Conservation (phyloP, 2,329 filamentous ascomycete genomes). For the Aureobasidium namibiae region DNA sequence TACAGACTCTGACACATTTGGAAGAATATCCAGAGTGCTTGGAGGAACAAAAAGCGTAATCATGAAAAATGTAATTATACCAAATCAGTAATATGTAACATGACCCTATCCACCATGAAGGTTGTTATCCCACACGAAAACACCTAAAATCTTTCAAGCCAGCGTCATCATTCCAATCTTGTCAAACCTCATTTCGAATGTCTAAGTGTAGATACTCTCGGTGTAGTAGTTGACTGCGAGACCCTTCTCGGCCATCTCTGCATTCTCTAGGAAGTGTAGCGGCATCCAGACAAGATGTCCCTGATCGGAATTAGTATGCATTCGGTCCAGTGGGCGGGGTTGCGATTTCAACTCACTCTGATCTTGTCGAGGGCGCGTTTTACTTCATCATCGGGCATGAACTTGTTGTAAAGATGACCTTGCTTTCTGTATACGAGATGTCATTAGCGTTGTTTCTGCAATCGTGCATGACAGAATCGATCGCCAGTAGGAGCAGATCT, state of each 20-base stretch:
- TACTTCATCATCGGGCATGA: constrained; percentile 64
- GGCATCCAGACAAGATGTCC: constrained; percentile 95
- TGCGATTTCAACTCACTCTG: constrained; percentile 16
- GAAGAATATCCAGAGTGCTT: neutral
- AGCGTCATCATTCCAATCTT: neutral
- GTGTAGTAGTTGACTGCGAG: constrained; percentile 79
- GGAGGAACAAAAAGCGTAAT: neutral
- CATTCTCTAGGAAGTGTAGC: constrained; percentile 75
- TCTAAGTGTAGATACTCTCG: constrained; percentile 72
- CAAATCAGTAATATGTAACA: neutral
- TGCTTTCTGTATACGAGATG: constrained; percentile 44
- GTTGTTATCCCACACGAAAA: neutral
- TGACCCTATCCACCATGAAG: neutral
- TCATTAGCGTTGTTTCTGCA: neutral
- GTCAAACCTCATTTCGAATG: too few relatives aligned
- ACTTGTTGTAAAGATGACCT: constrained; percentile 80
- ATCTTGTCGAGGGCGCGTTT: constrained; percentile 68
- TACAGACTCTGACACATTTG: neutral
- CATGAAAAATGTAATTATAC: neutral
- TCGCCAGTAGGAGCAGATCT: neutral
- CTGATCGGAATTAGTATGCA: constrained; percentile 23
- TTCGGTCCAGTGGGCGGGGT: neutral
- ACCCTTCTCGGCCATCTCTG: constrained; percentile 81
- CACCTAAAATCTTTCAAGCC: neutral
- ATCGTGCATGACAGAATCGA: neutral